Conservation (phyloP, 139 green algal species). For the Haematococcus lacustris region DNA sequence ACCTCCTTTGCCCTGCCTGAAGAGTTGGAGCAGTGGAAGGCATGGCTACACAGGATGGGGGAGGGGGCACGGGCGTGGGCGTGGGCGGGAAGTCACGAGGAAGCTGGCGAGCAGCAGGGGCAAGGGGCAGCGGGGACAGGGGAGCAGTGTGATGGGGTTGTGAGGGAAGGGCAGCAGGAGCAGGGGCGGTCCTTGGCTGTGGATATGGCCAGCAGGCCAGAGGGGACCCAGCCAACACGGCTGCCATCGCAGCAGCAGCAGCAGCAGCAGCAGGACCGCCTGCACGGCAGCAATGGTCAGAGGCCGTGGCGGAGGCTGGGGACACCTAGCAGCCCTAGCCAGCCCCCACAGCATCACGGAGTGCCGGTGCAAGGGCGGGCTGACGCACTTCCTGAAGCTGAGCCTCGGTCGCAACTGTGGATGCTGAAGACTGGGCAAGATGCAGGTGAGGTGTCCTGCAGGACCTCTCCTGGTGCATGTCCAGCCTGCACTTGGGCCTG, state of each 20-base stretch:
- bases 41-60: conserved; percentile 17
- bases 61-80: no score
- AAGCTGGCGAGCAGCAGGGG: no score
- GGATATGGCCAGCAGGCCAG: not conserved
- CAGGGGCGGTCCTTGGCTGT: no score
- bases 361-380: not conserved
- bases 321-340: no score
- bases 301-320: no score
- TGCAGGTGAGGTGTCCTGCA: conserved; percentile 17
- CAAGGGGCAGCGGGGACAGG: no score
- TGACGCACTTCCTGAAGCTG: not conserved
- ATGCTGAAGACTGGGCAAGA: conserved; percentile 53
- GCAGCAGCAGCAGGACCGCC: not conserved
- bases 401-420: conserved; percentile 19
- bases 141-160: not conserved
- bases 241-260: not conserved
- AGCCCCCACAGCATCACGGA: no score
- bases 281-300: conserved; percentile 4
- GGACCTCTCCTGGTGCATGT: no score
- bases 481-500: no score
- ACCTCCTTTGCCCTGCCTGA: conserved; percentile 36
- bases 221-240: not conserved
- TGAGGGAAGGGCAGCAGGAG: not conserved
- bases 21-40: conserved; percentile 29
- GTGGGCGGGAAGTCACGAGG: no score